Evolutionary conservation across 176 grass and related monocot genomes (phyloP), one percentile per base, ranked within the genome.

Genomic region (Saccharum spontaneum): DNA sequence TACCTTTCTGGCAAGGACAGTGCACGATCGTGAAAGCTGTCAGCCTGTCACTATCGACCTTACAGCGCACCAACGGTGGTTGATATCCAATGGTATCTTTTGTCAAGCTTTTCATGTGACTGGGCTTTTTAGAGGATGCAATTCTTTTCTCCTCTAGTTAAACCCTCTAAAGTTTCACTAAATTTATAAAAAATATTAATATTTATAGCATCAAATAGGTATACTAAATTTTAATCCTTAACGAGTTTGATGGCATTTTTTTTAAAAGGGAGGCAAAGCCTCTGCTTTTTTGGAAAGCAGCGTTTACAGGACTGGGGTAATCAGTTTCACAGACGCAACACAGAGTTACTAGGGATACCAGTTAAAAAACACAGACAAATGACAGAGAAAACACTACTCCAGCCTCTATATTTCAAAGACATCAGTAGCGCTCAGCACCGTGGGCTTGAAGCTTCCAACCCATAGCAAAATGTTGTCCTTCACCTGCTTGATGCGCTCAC

Each of bases 1-100:
- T 24, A 31, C 24, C 66, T 79, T 85, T 79, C 71, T 57, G 6
- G 37, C 64, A 8, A 6, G 7, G 75, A 61, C 75, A 24, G 1
- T 45, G 55, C 54, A 22, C 38, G 54, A 79, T 7, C 5, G 67
- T 15, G 84, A 86, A 86, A 72, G 52, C 5, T 39, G 68, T 73
- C 61, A 30, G 3, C 59, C n/a, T 61, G 59, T 61, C 84, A 38
- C 15, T 7, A 15, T 79, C 76, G 10, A 22, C 10, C 55, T 0
- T 14, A 14, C 15, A 41, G 54, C 12, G 12, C 75, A 73, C 67
- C 67, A 17, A 38, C 6, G 8, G 52, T 73, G 67, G 67, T 64
- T 39, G 33, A 17, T 22, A 73, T 52, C 76, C 28, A 50, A 64
- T 64, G 68, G 54, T 38, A 64, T 50, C 30, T 26, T 37, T 49